Base-by-base conservation (phyloP, 164 flowering plant species). In the Kalanchoe fedtschenkoi region DNA sequence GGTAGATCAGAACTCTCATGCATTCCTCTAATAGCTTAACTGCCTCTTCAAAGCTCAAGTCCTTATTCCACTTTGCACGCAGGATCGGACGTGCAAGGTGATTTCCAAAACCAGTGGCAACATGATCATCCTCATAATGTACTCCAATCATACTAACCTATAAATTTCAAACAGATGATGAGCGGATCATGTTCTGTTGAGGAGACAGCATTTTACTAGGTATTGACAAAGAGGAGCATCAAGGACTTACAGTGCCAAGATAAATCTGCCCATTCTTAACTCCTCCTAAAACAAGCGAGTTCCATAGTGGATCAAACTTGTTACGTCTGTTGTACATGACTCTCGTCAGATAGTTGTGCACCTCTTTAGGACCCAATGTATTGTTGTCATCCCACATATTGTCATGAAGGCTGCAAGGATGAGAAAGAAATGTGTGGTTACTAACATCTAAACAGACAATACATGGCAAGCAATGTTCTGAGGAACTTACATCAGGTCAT, bases 311-410 rank as follows among this genome's bases (percentile, higher is more conserved):
- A 70, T 85, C 62, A 55, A 85, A 83, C 73, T 83, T 85, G 72
- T 85, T 85, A 11, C 90, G 87, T 34, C 90, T 73, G 61, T 84
- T 82, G 19, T 84, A 84, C 89, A 84, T 84, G 47, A 84, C 70
- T 34, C 87, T 69, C 44, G 82, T 86, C 51, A 92, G 69, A 69
- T 92, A 92, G 70, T 67, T 92, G 76, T 87, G 98, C 57, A 92
- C 83, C 74, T 89, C 93, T 65, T 92, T 89, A 22, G 98, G 98
- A 19, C 98, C 95, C 77, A 92, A 72, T 37, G 96, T 84, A 71
- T 92, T 92, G n/a, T 88, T 93, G 75, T 92, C 96, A 72, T 92
- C 96, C 98, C 98, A 92, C 98, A 89, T 92, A 67, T 88, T 83
- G 70, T 92, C 98, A 71, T 82, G 63, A 64, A 86, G 74, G 74